Conservation (phyloP, 2,329 filamentous ascomycete genomes). For the Ceratocystis harringtonii region DNA sequence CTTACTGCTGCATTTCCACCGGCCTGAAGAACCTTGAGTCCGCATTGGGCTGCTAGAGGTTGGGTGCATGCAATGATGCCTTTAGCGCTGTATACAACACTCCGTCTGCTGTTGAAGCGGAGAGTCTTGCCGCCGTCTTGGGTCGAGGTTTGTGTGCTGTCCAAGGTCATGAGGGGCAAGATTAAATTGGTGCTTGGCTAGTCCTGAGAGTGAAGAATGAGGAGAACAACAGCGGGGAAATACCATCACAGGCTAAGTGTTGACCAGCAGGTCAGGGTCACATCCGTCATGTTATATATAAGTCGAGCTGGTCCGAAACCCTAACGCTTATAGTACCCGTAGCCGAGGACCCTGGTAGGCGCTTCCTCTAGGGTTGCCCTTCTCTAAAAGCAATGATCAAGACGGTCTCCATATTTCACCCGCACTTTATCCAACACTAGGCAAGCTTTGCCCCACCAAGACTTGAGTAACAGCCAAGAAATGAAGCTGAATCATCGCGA, state of each 20-base stretch:
- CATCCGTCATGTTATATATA: background rate
- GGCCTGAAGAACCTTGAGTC: slow-evolving; percentile 65
- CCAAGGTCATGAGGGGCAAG: background rate
- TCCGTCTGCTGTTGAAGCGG: slow-evolving; percentile 37
- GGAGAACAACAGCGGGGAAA: background rate
- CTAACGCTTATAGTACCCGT: background rate
- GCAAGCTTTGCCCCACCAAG: background rate
- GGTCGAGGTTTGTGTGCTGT: background rate
- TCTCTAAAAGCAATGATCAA: background rate
- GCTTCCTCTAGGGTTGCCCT: background rate
- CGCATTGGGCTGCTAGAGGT: slow-evolving; percentile 76
- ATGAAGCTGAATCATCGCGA: background rate
- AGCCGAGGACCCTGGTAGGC: background rate
- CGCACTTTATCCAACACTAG: background rate
- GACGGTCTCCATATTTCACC: background rate
- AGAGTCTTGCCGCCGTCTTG: background rate
- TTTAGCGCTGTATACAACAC: slow-evolving; percentile 83
- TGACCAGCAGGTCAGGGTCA: background rate
- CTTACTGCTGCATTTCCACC: slow-evolving; percentile 88
- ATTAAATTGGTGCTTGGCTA: background rate
- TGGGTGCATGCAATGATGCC: slow-evolving; percentile 86
- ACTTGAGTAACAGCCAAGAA: background rate
- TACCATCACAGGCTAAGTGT: background rate
- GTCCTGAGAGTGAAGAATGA: background rate
- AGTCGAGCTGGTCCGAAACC: background rate